Evolutionary conservation across 1,139 yeast species (phyloP).

Genomic region (Blastobotrys apis): DNA sequence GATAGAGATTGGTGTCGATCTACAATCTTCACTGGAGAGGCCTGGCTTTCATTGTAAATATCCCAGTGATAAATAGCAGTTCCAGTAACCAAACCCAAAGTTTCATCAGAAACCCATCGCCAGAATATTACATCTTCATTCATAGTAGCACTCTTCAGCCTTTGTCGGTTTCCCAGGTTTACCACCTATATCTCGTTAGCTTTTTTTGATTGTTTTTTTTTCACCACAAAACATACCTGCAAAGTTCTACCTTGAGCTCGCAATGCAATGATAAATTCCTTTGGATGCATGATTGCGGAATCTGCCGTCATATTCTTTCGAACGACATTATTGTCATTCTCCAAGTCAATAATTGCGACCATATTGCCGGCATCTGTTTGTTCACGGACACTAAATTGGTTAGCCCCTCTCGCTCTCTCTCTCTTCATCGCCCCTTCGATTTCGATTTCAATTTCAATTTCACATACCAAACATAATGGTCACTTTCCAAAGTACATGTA

Average conservation of each 20-base stretch:
- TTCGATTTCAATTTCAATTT: background rate
- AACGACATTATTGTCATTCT: constrained; percentile 65
- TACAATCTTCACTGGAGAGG: constrained; percentile 74
- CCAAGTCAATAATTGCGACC: constrained; percentile 87
- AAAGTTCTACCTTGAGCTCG: constrained; percentile 95
- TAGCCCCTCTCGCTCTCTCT: background rate
- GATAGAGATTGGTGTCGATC: constrained; percentile 77
- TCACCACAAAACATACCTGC: constrained; percentile 41
- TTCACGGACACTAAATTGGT: constrained; percentile 64
- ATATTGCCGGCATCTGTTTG: constrained; percentile 64
- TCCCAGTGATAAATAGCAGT: constrained; percentile 75
- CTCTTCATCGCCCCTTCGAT: background rate
- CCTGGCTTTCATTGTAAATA: constrained; percentile 74
- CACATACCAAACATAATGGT: constrained; percentile 61
- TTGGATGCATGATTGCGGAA: constrained; percentile 94
- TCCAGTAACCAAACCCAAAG: constrained; percentile 81
- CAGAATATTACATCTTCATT: constrained; percentile 89
- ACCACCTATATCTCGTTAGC: constrained; percentile 45
- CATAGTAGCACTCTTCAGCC: constrained; percentile 83
- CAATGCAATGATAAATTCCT: constrained; percentile 79
- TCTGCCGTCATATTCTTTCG: constrained; percentile 97
- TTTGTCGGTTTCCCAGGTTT: constrained; percentile 80
- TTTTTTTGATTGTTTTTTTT: background rate
- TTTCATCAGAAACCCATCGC: constrained; percentile 80
- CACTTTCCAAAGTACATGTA: constrained; percentile 91